Evolutionary conservation across 2,329 filamentous ascomycete species (phyloP).

Genomic region (Graphilbum sp.): DNA sequence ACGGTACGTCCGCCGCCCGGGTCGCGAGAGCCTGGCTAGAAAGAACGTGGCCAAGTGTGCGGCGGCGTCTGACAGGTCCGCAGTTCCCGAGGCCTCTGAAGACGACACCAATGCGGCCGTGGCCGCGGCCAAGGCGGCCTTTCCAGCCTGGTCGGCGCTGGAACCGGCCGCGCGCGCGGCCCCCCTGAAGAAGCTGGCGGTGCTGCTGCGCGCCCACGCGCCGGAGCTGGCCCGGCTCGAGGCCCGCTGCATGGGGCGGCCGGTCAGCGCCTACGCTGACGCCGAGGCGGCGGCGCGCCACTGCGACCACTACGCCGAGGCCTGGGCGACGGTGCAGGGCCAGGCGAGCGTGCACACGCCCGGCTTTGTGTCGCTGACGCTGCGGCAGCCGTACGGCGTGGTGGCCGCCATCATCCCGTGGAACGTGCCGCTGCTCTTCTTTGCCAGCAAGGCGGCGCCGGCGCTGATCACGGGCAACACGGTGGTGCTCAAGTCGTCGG

Average conservation of each 20-base stretch:
- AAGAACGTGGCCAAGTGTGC: too few species aligned
- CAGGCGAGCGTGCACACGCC: conserved; percentile 30
- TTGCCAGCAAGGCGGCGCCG: conserved; percentile 51
- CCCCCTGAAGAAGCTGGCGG: conserved; percentile 26
- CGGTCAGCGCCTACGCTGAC: conserved; percentile 23
- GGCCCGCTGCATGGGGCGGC: conserved; percentile 27
- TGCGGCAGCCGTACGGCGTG: conserved; percentile 34
- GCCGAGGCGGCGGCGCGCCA: conserved; percentile 16
- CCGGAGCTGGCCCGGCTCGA: conserved; percentile 27
- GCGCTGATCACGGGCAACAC: conserved; percentile 40
- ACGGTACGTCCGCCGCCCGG: conserved; percentile 14
- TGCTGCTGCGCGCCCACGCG: conserved; percentile 22
- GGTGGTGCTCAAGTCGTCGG: conserved; percentile 38
- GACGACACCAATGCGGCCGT: conserved; percentile 26
- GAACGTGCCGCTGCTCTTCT: conserved; percentile 53
- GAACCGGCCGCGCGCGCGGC: conserved; percentile 21
- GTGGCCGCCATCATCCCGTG: conserved; percentile 41
- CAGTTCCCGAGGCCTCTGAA: conserved; percentile 27
- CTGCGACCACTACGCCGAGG: conserved; percentile 26
- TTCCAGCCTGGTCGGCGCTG: conserved; percentile 26
- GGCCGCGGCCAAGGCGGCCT: conserved; percentile 24
- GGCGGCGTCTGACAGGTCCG: too few species aligned
- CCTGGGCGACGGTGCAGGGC: conserved; percentile 25
- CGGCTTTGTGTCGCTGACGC: conserved; percentile 26
- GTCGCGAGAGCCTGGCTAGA: too few species aligned